These are phyloP conservation scores for Ascocoryne sarcoides DNA, from an alignment of 2,329 filamentous ascomycete species.

Conservation along the genomic window DNA sequence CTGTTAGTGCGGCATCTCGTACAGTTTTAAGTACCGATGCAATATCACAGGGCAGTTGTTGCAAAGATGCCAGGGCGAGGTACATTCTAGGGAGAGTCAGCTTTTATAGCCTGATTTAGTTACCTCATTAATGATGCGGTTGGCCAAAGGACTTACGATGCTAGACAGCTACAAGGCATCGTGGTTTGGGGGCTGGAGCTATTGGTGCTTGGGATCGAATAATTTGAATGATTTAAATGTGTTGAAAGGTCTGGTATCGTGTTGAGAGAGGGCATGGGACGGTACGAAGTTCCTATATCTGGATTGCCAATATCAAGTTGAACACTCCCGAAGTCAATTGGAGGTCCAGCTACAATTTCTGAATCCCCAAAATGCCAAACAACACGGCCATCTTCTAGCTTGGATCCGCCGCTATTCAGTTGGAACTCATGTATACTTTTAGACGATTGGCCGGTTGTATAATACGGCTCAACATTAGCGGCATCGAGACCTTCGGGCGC, in stretches of 20 bases:
- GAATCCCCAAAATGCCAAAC: slow-evolving; percentile 18
- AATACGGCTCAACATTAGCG: slow-evolving; percentile 16
- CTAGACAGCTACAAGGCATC: slow-evolving; percentile 21
- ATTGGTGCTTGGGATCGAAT: too few relatives aligned
- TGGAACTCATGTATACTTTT: neutral
- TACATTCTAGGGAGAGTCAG: slow-evolving; percentile 16
- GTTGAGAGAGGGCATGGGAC: too few relatives aligned
- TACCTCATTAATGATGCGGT: too few relatives aligned
- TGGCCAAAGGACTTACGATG: too few relatives aligned
- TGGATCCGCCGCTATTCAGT: neutral
- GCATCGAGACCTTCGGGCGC: neutral
- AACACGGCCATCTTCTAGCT: slow-evolving; percentile 2
- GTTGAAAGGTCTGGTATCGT: too few relatives aligned
- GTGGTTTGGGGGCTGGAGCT: slow-evolving; percentile 5
- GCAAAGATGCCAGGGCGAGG: slow-evolving; percentile 23
- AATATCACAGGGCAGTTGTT: slow-evolving; percentile 24
- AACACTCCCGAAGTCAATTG: slow-evolving; percentile 18
- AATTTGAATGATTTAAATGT: too few relatives aligned
- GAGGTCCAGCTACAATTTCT: slow-evolving; percentile 9
- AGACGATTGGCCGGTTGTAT: slow-evolving; percentile 3
- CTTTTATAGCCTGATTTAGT: neutral
- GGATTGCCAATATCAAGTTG: too few relatives aligned
- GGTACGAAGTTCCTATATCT: too few relatives aligned
- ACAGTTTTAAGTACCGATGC: slow-evolving; percentile 19
- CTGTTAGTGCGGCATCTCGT: slow-evolving; percentile 20